These are phyloP conservation scores for Candida hungchunana DNA, from an alignment of 805 yeast genomes.

Conservation along the genomic window DNA sequence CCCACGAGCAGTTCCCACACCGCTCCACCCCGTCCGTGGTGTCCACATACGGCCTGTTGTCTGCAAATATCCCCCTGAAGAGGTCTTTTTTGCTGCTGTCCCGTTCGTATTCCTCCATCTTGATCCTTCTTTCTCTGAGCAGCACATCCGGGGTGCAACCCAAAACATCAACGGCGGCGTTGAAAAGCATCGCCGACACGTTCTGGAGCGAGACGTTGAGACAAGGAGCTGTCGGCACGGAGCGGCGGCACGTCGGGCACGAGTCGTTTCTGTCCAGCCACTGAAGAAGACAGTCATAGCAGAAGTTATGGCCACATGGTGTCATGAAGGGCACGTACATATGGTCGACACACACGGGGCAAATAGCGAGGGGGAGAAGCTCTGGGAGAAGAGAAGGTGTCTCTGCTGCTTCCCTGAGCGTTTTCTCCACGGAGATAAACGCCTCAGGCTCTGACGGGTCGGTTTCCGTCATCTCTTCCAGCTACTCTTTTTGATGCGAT, in stretches of 20 bases:
- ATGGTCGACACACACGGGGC: constrained; percentile 66
- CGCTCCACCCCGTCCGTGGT: constrained; percentile 68
- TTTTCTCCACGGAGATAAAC: constrained; percentile 15
- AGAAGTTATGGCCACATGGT: constrained; percentile 70
- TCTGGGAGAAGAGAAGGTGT: too few species aligned
- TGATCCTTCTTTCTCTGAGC: constrained; percentile 22
- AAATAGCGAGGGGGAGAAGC: too few species aligned
- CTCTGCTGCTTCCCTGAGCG: constrained; percentile 16
- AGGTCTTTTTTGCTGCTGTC: constrained; percentile 37
- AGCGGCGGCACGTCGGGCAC: constrained; percentile 67
- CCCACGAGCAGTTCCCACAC: constrained; percentile 80
- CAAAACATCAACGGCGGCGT: constrained; percentile 21
- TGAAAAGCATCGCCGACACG: constrained; percentile 37
- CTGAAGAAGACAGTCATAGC: constrained; percentile 58
- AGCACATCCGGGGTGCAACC: constrained; percentile 22
- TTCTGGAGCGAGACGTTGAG: constrained; percentile 50
- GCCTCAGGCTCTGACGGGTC: too few species aligned
- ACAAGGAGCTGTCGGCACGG: constrained; percentile 45
- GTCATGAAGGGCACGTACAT: constrained; percentile 63
- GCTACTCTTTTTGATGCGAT: too few species aligned
- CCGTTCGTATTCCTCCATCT: constrained; percentile 33
- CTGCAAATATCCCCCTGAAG: constrained; percentile 46
- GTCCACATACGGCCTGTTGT: constrained; percentile 44
- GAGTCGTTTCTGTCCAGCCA: constrained; percentile 57
- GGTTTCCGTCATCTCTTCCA: too few species aligned